Conservation (phyloP, 2,329 filamentous ascomycete genomes). For the Phialophora verrucosa region DNA sequence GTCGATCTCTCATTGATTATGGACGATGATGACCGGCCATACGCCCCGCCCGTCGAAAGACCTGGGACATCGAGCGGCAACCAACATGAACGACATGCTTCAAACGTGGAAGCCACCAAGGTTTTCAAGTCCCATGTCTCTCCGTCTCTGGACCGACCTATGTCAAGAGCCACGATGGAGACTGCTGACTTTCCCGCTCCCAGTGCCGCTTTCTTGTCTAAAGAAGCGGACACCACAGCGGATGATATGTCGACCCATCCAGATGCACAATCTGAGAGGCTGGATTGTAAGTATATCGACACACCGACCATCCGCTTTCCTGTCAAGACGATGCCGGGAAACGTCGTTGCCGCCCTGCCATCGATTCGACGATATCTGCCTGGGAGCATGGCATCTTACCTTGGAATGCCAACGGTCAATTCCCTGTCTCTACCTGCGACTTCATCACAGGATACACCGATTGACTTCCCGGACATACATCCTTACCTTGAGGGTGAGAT, state of each 20-base stretch:
- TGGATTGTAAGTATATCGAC: conserved; percentile 39
- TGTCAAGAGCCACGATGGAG: conserved; percentile 40
- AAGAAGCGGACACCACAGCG: conserved; percentile 11
- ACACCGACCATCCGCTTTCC: conserved; percentile 37
- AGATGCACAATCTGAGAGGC: conserved; percentile 18
- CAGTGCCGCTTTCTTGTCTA: conserved; percentile 33
- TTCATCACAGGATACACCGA: conserved; percentile 69
- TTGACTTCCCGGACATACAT: conserved; percentile 85
- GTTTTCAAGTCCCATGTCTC: conserved; percentile 29
- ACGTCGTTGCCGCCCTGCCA: conserved; percentile 38
- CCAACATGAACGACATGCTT: conserved; percentile 32
- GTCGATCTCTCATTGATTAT: conserved; percentile 53
- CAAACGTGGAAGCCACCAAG: conserved; percentile 28
- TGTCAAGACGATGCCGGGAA: conserved; percentile 28
- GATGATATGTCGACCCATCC: conserved; percentile 9
- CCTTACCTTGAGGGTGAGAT: conserved; percentile 68
- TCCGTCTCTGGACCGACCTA: conserved; percentile 31
- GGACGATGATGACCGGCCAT: conserved; percentile 37
- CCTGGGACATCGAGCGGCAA: conserved; percentile 33
- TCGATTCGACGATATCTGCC: conserved; percentile 42
- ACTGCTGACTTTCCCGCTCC: conserved; percentile 44
- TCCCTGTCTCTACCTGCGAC: conserved; percentile 56
- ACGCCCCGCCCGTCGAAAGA: conserved; percentile 26
- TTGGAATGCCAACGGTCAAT: conserved; percentile 36
- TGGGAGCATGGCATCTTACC: conserved; percentile 55